phyloP scores from a whole-genome alignment of 1,284 basidiomycete genomes.

The Coniferiporia sulphurascens region DNA sequence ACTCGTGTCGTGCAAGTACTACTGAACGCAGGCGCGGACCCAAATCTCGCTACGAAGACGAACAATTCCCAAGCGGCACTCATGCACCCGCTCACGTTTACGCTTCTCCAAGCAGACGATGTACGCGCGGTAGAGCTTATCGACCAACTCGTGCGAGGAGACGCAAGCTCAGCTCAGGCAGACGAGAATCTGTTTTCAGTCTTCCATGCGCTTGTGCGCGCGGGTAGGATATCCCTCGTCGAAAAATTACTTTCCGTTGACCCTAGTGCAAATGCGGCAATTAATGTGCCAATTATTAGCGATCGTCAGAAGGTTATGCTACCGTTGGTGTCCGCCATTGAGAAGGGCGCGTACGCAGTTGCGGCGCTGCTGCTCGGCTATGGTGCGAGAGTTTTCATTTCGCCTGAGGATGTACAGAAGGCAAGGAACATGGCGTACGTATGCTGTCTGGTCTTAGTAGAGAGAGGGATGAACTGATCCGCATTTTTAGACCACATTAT shows the following conservation, averaged over 20 bases:
- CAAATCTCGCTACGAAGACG: constrained; percentile 26
- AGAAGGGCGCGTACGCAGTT: constrained; percentile 31
- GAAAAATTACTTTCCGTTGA: constrained; percentile 43
- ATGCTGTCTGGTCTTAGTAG: background rate
- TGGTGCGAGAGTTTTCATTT: constrained; percentile 33
- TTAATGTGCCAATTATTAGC: constrained; percentile 41
- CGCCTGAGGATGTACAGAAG: constrained; percentile 30
- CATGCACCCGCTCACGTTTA: constrained; percentile 45
- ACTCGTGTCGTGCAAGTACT: constrained; percentile 40
- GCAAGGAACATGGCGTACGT: constrained; percentile 24
- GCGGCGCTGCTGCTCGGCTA: constrained; percentile 37
- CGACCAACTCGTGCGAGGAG: constrained; percentile 41
- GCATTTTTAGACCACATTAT: background rate
- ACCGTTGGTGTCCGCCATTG: constrained; percentile 36
- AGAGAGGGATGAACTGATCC: background rate
- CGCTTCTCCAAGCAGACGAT: constrained; percentile 41
- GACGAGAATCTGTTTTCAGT: constrained; percentile 41
- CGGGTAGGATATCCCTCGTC: constrained; percentile 38
- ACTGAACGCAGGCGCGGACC: constrained; percentile 40
- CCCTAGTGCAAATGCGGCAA: constrained; percentile 39
- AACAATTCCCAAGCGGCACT: constrained; percentile 23
- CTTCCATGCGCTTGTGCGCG: constrained; percentile 41
- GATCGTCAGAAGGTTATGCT: constrained; percentile 20
- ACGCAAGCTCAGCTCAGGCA: constrained; percentile 45
- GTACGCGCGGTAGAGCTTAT: constrained; percentile 38